phyloP scores from a whole-genome alignment of 306 rosid genomes.

The Luffa acutangula region DNA sequence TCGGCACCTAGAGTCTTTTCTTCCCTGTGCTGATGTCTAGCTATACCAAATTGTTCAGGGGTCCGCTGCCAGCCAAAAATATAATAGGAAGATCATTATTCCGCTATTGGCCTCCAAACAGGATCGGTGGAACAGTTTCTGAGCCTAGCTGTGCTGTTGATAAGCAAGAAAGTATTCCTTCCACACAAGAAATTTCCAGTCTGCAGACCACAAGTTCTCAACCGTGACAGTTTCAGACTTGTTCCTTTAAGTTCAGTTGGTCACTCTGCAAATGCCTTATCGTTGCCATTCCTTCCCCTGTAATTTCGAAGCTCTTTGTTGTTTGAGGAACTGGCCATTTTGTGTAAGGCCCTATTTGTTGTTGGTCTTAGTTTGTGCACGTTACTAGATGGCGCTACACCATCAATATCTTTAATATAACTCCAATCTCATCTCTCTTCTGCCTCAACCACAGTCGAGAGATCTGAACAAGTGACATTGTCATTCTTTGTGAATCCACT shows the following conservation, averaged over 20 bases:
- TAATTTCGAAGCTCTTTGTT: neutral
- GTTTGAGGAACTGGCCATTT: conserved; percentile 5
- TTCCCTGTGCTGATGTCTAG: conserved; percentile 10
- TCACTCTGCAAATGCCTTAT: neutral
- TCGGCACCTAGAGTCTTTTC: neutral
- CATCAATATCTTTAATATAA: neutral
- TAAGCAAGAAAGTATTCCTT: conserved; percentile 27
- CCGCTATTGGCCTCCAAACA: conserved; percentile 92
- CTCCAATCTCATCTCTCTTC: neutral
- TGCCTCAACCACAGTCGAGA: neutral
- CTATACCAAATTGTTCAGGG: conserved; percentile 42
- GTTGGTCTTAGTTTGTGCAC: neutral
- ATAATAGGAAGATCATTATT: conserved; percentile 84
- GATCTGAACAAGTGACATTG: neutral
- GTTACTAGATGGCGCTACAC: neutral
- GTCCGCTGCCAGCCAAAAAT: conserved; percentile 87
- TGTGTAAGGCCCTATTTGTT: neutral
- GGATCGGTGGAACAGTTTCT: conserved; percentile 58
- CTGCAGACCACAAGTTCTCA: neutral
- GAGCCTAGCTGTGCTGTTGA: conserved; percentile 57
- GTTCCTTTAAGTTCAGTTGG: neutral
- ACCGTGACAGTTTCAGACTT: neutral
- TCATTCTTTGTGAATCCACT: neutral
- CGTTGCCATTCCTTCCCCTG: neutral
- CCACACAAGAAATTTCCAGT: conserved; percentile 9